Conservation (phyloP, 441 rosid genomes). For the Gossypium davidsonii region DNA sequence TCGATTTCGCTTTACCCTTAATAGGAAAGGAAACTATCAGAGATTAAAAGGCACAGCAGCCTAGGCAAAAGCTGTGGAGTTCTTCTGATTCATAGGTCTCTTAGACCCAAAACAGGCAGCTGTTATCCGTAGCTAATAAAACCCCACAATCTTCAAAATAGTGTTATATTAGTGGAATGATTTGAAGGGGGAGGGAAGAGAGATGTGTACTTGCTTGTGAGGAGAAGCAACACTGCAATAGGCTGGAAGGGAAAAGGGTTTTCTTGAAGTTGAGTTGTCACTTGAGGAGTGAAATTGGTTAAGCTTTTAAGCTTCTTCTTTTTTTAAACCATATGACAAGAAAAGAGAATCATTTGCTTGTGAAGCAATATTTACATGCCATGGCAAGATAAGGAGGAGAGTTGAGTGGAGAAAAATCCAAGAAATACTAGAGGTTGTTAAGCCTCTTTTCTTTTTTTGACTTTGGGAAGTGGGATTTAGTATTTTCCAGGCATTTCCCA, state of each 20-base stretch:
- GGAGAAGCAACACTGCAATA: conserved; percentile 9
- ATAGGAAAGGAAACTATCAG: conserved; percentile 7
- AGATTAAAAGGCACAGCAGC: conserved; percentile 11
- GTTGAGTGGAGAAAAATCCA: too few species aligned
- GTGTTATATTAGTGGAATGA: background rate
- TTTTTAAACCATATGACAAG: background rate
- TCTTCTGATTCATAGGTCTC: background rate
- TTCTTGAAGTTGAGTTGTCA: conserved; percentile 11
- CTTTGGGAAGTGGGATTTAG: conserved; percentile 14
- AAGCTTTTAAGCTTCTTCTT: background rate
- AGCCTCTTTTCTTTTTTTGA: background rate
- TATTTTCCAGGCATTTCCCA: background rate
- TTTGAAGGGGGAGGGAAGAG: background rate
- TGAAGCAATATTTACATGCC: conserved; percentile 14
- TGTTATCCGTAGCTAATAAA: background rate
- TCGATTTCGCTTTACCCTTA: conserved; percentile 7
- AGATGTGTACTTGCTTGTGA: conserved; percentile 1
- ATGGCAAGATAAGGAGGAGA: background rate
- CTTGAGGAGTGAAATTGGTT: background rate
- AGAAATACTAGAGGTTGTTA: background rate
- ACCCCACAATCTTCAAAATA: background rate
- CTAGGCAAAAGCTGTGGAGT: background rate
- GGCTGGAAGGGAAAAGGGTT: background rate
- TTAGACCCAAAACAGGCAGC: conserved; percentile 1
- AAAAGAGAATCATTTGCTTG: conserved; percentile 15